phyloP scores from a whole-genome alignment of 1,284 basidiomycete species.

The Dichomitus squalens region DNA sequence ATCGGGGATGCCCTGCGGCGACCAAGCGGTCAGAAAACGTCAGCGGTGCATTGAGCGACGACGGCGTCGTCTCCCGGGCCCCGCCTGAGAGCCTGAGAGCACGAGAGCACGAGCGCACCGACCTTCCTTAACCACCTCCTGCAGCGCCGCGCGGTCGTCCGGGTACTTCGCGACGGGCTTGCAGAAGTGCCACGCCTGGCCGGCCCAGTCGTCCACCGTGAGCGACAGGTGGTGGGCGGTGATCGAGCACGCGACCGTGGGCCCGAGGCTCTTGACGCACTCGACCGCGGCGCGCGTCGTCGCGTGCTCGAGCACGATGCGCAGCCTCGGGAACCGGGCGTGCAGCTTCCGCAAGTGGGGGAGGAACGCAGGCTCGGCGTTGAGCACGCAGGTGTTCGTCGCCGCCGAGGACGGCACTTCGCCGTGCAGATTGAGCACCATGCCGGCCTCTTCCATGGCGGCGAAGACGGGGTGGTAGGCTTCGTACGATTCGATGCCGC shows the following conservation, averaged over 20 bases:
- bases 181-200: constrained; percentile 96
- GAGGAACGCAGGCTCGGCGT: constrained; percentile 92
- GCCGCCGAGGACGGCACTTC: constrained; percentile 92
- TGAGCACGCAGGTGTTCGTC: constrained; percentile 91
- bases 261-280: constrained; percentile 81
- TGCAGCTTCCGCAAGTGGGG: constrained; percentile 89
- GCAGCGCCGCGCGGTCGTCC: constrained; percentile 86
- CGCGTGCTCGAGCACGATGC: constrained; percentile 99
- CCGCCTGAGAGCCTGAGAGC: neutral
- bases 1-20: constrained; percentile 81
- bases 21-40: neutral
- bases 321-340: constrained; percentile 84
- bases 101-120: constrained; percentile 9
- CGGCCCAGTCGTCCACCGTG: constrained; percentile 97
- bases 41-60: neutral
- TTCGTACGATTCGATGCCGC: constrained; percentile 96
- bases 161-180: constrained; percentile 99
- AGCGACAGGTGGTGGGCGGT: constrained; percentile 96
- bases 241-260: constrained; percentile 95
- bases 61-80: neutral
- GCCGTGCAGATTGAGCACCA: constrained; percentile 97
- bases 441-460: constrained; percentile 91
- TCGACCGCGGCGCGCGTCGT: constrained; percentile 96
- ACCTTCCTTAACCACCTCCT: constrained; percentile 83
- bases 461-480: constrained; percentile 94